Evolutionary conservation across 306 rosid species (phyloP).

Genomic region (Cicer chorassanicum): DNA sequence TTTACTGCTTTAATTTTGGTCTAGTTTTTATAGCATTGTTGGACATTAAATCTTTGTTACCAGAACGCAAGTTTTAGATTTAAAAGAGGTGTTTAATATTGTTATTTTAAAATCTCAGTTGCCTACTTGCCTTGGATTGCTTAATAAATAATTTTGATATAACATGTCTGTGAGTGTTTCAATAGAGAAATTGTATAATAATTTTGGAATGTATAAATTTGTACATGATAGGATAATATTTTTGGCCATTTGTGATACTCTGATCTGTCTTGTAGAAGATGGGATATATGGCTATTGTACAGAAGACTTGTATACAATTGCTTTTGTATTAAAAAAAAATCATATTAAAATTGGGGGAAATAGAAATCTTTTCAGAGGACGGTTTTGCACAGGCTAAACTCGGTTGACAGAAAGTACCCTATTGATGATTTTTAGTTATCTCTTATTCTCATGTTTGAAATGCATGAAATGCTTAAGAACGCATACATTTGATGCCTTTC

Average conservation of each 20-base stretch:
- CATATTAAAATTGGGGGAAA: background rate
- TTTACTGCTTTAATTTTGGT: background rate
- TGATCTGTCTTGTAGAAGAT: constrained; percentile 1
- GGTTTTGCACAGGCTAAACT: constrained; percentile 3
- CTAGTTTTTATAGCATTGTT: background rate
- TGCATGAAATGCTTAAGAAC: background rate
- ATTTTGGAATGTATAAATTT: background rate
- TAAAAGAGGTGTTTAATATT: too few relatives aligned
- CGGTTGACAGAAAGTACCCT: background rate
- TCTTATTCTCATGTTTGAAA: constrained; percentile 12
- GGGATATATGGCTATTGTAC: background rate
- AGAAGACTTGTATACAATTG: background rate
- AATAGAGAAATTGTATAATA: background rate
- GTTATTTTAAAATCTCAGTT: background rate
- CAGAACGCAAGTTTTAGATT: background rate
- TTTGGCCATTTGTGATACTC: background rate
- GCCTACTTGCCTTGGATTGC: background rate
- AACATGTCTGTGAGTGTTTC: too few relatives aligned
- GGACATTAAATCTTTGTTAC: background rate
- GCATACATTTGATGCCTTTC: background rate
- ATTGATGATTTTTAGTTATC: constrained; percentile 7
- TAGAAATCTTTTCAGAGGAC: background rate
- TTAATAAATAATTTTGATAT: background rate
- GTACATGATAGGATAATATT: background rate
- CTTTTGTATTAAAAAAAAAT: too few relatives aligned